Conservation (phyloP, 257 asterid species). For the Solanum raphanifolium region DNA sequence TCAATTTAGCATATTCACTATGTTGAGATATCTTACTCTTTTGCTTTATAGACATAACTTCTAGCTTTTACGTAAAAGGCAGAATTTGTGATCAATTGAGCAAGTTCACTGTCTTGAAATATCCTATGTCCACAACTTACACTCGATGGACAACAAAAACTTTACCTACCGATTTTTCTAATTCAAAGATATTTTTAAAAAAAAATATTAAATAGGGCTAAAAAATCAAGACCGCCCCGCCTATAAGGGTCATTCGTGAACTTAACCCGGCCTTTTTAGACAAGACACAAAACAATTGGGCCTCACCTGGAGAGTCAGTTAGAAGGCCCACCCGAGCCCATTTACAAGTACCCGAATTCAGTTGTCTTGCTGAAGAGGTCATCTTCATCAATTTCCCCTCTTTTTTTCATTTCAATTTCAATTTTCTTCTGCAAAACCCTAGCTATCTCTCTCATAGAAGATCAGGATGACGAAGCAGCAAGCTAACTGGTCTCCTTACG, state of each 20-base stretch:
- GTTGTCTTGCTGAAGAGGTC: not conserved
- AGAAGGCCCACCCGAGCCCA: not conserved
- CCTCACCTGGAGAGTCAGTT: not conserved
- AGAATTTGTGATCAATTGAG: no score
- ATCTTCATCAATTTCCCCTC: not conserved
- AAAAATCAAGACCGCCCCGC: no score
- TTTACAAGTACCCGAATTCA: not conserved
- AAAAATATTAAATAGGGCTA: no score
- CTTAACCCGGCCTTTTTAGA: not conserved
- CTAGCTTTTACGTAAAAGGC: no score
- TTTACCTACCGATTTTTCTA: no score
- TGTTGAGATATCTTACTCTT: no score
- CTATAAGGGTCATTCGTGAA: no score
- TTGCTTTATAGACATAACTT: no score
- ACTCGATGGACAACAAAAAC: no score
- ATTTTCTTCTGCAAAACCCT: not conserved
- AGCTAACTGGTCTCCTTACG: constrained; percentile 87
- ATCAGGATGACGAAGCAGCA: constrained; percentile 63
- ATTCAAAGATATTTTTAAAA: no score
- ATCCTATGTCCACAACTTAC: no score
- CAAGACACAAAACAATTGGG: not conserved
- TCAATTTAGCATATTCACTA: no score
- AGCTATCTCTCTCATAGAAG: not conserved
- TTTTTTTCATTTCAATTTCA: not conserved
- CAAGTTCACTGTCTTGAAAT: not conserved